phyloP scores from a whole-genome alignment of 1,284 basidiomycete species.

The Leccinum subrobustum region DNA sequence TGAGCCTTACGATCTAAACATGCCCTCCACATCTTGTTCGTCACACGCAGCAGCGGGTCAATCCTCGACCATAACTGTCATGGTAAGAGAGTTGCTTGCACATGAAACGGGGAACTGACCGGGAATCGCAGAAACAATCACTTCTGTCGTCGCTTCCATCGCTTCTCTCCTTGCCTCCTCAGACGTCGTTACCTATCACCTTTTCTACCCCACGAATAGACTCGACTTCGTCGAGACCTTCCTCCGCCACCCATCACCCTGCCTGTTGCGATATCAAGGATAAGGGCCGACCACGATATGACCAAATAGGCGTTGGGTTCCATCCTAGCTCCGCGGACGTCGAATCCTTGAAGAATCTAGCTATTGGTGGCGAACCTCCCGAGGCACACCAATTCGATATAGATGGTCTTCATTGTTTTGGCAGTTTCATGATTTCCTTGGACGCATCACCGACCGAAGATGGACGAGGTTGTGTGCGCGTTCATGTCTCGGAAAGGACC shows the following conservation, averaged over 20 bases:
- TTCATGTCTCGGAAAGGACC: constrained; percentile 54
- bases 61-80: constrained; percentile 64
- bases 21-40: constrained; percentile 41
- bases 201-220: constrained; percentile 51
- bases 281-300: constrained; percentile 53
- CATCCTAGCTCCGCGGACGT: constrained; percentile 50
- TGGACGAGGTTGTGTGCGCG: constrained; percentile 71
- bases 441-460: constrained; percentile 50
- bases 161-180: constrained; percentile 63
- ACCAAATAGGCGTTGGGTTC: constrained; percentile 43
- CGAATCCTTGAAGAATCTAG: constrained; percentile 29
- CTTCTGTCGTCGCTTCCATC: constrained; percentile 71
- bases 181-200: constrained; percentile 49
- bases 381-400: constrained; percentile 52
- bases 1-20: constrained; percentile 48
- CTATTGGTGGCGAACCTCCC: constrained; percentile 29
- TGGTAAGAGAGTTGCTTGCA: constrained; percentile 47
- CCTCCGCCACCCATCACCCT: constrained; percentile 54
- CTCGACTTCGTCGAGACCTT: constrained; percentile 38
- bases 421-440: constrained; percentile 24
- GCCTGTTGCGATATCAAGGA: constrained; percentile 50
- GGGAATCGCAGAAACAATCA: constrained; percentile 46
- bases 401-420: constrained; percentile 48
- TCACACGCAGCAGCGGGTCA: constrained; percentile 43
- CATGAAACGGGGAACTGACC: constrained; percentile 20